Evolutionary conservation across 2,329 filamentous ascomycete species (phyloP).

Genomic region (Cladophialophora immunda): DNA sequence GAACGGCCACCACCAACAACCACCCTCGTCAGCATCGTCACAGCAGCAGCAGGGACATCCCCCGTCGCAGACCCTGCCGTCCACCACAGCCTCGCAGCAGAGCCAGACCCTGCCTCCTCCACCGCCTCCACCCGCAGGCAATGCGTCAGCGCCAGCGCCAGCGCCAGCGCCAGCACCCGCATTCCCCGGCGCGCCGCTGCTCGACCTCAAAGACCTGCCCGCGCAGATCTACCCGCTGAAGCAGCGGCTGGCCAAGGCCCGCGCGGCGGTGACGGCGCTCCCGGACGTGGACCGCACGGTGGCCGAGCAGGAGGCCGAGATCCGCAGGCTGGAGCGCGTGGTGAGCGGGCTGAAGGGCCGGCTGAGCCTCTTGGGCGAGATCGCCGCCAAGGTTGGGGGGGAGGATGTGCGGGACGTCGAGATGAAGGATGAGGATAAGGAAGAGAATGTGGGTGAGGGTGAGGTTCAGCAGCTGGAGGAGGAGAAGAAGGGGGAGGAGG

Average conservation of each 20-base stretch:
- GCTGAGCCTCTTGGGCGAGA: slow-evolving; percentile 52
- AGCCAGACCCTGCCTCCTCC: slow-evolving; percentile 41
- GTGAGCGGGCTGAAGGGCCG: slow-evolving; percentile 51
- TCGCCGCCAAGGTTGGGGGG: slow-evolving; percentile 20
- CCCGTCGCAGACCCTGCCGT: slow-evolving; percentile 37
- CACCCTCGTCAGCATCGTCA: slow-evolving; percentile 38
- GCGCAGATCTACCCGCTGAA: slow-evolving; percentile 80
- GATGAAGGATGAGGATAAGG: slow-evolving; percentile 9
- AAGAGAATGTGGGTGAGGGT: slow-evolving; percentile 3
- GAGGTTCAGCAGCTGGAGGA: slow-evolving; percentile 1
- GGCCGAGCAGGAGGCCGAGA: slow-evolving; percentile 55
- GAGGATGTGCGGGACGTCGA: slow-evolving; percentile 9
- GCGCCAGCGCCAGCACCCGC: slow-evolving; percentile 31
- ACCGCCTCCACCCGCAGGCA: slow-evolving; percentile 34
- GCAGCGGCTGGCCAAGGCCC: slow-evolving; percentile 82
- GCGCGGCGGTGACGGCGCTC: slow-evolving; percentile 56
- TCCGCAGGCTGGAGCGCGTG: slow-evolving; percentile 51
- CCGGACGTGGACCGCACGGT: slow-evolving; percentile 56
- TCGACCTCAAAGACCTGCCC: slow-evolving; percentile 78
- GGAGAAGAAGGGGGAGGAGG: not conserved
- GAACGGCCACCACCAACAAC: slow-evolving; percentile 41
- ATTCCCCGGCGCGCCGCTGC: slow-evolving; percentile 42
- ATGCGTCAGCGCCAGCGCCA: not conserved
- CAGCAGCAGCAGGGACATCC: slow-evolving; percentile 33
- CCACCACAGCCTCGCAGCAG: slow-evolving; percentile 45